Evolutionary conservation across 106 monocot species (phyloP), one percentile per base, ranked within the genome.

Genomic region (Cymbidium sinense): DNA sequence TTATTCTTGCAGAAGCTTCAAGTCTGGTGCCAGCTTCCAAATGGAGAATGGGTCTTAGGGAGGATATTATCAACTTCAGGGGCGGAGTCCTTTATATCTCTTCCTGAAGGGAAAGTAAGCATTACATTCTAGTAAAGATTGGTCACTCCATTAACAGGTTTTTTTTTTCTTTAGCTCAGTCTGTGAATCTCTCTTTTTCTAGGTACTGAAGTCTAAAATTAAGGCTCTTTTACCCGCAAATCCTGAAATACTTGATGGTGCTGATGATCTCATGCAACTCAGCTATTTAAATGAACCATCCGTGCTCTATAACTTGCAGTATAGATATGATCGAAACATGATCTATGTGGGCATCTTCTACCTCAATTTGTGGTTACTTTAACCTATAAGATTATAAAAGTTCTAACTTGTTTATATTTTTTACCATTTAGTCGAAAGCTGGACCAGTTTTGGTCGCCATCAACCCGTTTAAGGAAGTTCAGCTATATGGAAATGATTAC

Each of bases 211-310:
- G 72, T 61, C 82, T 51, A 84, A 85, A 43, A 85, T 76, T 76
- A 93, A 93, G 36, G 85, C 72, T 82, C 75, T 96, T 37, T 80
- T 93, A 70, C 89, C 85, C 64, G 91, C 93, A 81, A 96, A 96
- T 58, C 96, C 96, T 30, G 88, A 87, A 54, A 96, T 96, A 76
- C 91, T 96, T 80, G 88, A 96, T 72, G 96, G 96, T 21, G 91
- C 89, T 70, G 93, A 96, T 79, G 93, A 96, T 85, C 89, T 96
- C 36, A 91, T 96, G 96, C 93, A 96, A 75, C 91, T 96, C 43
- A 96, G 96, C 83, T 96, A 96, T 84, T 84, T 96, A 84, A 78
- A 93, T 82, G 96, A 96, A 80, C 96, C 96, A 73, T 93, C 96
- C 18, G 93, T 96, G 5, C 79, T 96, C 39, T 88, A 88, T 79